Conservation (phyloP, 164 flowering plant species). For the Aristolochia contorta region DNA sequence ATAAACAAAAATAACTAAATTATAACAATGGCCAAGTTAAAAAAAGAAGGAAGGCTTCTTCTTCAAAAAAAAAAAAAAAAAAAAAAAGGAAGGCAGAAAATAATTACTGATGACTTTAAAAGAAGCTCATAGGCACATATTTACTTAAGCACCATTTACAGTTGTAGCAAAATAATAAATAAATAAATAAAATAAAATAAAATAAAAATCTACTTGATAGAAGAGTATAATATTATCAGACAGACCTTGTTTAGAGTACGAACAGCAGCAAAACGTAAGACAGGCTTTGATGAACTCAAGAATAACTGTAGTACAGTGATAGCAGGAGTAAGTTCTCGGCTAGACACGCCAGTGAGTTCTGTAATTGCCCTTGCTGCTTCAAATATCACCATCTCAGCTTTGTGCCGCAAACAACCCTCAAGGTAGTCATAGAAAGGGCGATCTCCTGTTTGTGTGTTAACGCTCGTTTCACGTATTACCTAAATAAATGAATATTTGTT, state of each 20-base stretch:
- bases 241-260: slow-evolving; percentile 89
- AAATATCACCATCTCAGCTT: slow-evolving; percentile 97
- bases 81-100: background rate
- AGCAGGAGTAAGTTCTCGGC: slow-evolving; percentile 88
- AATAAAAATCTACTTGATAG: background rate
- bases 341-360: slow-evolving; percentile 76
- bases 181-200: too few species aligned
- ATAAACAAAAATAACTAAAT: background rate
- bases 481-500: slow-evolving; percentile 12
- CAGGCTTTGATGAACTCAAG: slow-evolving; percentile 91
- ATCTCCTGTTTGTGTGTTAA: slow-evolving; percentile 65
- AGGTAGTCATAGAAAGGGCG: slow-evolving; percentile 94
- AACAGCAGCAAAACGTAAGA: slow-evolving; percentile 93
- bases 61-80: too few species aligned
- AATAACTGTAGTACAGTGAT: slow-evolving; percentile 94
- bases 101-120: background rate
- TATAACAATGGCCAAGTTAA: background rate
- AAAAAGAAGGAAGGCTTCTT: too few species aligned
- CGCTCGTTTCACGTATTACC: slow-evolving; percentile 79
- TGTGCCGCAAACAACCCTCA: slow-evolving; percentile 90
- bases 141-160: background rate
- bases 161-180: background rate
- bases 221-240: background rate
- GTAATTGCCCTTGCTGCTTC: slow-evolving; percentile 97
- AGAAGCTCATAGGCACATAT: background rate